phyloP scores from a whole-genome alignment of 2,329 filamentous ascomycete genomes.

The Talaromyces albobiverticillius region DNA sequence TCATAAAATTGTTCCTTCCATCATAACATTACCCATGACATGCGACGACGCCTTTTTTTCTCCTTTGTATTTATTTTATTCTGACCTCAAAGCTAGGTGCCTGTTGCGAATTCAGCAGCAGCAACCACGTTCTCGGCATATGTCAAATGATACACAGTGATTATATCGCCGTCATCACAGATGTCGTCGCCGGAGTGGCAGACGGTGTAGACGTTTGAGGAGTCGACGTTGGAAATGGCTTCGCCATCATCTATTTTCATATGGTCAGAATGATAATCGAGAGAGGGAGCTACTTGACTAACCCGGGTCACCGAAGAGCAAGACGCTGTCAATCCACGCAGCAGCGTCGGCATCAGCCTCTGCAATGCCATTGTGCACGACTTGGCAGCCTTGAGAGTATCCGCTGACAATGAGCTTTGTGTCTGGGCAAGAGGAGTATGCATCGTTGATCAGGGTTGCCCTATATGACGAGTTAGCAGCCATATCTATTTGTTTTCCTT shows the following conservation, averaged over 20 bases:
- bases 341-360: conserved; percentile 16
- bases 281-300: not conserved
- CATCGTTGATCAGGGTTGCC: conserved; percentile 17
- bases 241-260: conserved; percentile 8
- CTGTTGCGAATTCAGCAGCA: conserved; percentile 16
- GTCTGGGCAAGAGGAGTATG: conserved; percentile 17
- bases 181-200: conserved; percentile 19
- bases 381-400: conserved; percentile 21
- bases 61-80: no score
- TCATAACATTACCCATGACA: no score
- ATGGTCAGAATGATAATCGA: not conserved
- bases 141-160: conserved; percentile 19
- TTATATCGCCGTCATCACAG: conserved; percentile 19
- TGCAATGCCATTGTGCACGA: conserved; percentile 18
- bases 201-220: conserved; percentile 18
- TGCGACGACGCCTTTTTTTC: no score
- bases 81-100: no score
- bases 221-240: conserved; percentile 13
- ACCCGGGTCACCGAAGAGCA: conserved; percentile 21
- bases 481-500: not conserved
- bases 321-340: conserved; percentile 18
- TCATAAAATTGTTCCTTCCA: no score
- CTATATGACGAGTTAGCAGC: conserved; percentile 2
- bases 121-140: conserved; percentile 18
- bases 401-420: conserved; percentile 20